phyloP scores from a whole-genome alignment of 1,139 yeast species.

The Candida smagusa region DNA sequence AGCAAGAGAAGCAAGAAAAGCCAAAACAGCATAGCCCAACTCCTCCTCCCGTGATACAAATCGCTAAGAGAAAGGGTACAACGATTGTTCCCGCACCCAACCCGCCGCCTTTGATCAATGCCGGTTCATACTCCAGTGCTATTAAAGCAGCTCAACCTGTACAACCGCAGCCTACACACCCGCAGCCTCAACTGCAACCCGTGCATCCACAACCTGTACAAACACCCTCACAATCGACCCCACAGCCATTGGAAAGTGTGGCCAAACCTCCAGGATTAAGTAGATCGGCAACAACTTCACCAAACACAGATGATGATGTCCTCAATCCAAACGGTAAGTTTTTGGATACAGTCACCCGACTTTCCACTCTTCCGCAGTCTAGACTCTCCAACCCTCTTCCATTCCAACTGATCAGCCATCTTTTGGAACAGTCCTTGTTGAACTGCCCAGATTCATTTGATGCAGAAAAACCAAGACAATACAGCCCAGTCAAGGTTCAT shows the following conservation, averaged over 20 bases:
- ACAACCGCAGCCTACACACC: constrained; percentile 1
- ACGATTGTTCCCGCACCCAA: constrained; percentile 14
- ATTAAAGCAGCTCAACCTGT: constrained; percentile 18
- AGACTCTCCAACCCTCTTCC: constrained; percentile 51
- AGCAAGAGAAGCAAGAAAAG: constrained; percentile 1
- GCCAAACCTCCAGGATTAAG: constrained; percentile 23
- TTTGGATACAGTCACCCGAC: constrained; percentile 29
- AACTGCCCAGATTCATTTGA: constrained; percentile 93
- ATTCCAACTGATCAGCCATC: constrained; percentile 50
- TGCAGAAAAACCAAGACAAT: constrained; percentile 81
- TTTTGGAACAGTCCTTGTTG: constrained; percentile 72
- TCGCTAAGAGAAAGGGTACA: constrained; percentile 13
- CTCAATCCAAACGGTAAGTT: constrained; percentile 12
- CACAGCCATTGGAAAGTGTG: constrained; percentile 7
- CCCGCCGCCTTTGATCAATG: constrained; percentile 16
- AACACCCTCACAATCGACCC: background rate
- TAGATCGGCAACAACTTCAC: constrained; percentile 8
- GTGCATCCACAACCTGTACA: background rate
- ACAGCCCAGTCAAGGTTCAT: constrained; percentile 78
- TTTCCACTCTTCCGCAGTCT: constrained; percentile 30
- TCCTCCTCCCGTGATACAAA: constrained; percentile 7
- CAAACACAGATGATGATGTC: constrained; percentile 4
- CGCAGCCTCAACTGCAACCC: background rate
- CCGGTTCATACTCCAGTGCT: constrained; percentile 20
- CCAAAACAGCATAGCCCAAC: constrained; percentile 1